Percentiles rank a stretch among this genome's conserved stretches.
Evolutionary conservation across 257 asterid species (phyloP).

Genomic region (Ballota nigra): DNA sequence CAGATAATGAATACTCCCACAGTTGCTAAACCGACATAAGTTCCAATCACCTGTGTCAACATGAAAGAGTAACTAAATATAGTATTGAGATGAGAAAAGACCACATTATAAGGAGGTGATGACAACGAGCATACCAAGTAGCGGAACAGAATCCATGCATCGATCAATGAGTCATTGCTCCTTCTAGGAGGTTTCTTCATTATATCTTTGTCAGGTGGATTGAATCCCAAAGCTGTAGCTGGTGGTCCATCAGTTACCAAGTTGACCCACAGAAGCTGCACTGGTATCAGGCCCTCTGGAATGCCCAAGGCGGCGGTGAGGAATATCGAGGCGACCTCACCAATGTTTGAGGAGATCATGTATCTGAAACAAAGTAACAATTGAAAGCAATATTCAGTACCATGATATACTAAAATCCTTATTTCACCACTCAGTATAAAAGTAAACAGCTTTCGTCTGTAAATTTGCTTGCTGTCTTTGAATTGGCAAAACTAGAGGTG

Average conservation of each 20-base stretch:
- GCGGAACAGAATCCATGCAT: conserved; percentile 92
- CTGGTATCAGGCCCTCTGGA: conserved; percentile 97
- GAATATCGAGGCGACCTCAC: conserved; percentile 93
- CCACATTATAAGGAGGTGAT: neutral
- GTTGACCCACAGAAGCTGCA: conserved; percentile 98
- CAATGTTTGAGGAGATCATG: conserved; percentile 98
- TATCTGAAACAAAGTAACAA: conserved; percentile 52
- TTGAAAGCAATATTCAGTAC: neutral
- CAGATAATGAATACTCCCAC: conserved; percentile 91
- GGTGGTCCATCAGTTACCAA: conserved; percentile 99
- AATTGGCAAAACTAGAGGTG: no score
- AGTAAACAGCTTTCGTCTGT: no score
- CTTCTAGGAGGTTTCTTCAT: conserved; percentile 93
- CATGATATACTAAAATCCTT: neutral
- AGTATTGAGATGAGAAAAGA: neutral
- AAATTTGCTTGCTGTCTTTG: no score
- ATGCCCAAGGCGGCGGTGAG: conserved; percentile 95
- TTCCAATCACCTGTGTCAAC: conserved; percentile 74
- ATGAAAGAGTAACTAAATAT: neutral
- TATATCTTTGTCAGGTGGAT: conserved; percentile 96
- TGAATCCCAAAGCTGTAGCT: conserved; percentile 97
- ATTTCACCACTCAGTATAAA: neutral
- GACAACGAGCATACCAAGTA: conserved; percentile 53
- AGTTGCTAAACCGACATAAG: conserved; percentile 88
- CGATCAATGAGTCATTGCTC: conserved; percentile 91